Evolutionary conservation across 306 rosid species (phyloP).

Genomic region (Hippophae gyantsensis): DNA sequence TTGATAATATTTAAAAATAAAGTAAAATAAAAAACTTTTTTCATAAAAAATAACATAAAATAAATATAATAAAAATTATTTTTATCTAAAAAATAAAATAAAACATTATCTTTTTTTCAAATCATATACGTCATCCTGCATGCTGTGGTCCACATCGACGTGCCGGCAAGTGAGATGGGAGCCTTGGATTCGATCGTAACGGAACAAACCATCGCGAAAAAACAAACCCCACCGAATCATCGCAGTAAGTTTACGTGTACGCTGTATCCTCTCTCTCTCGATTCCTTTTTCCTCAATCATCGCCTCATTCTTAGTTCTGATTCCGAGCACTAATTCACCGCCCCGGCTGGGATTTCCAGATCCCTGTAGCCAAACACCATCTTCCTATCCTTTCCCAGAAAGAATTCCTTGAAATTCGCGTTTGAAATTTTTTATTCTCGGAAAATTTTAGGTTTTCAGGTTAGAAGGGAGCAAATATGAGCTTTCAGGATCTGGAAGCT

Average conservation of each 20-base stretch:
- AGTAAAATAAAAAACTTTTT: too few relatives aligned
- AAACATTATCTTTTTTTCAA: too few relatives aligned
- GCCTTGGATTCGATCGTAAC: too few relatives aligned
- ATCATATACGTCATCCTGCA: not conserved
- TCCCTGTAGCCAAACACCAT: slow-evolving; percentile 20
- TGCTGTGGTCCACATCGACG: slow-evolving; percentile 30
- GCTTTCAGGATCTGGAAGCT: slow-evolving; percentile 84
- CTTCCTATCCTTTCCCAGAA: not conserved
- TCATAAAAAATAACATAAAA: too few relatives aligned
- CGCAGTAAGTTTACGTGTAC: not conserved
- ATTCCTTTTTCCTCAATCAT: slow-evolving; percentile 13
- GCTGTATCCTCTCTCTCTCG: slow-evolving; percentile 6
- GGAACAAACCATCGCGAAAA: not conserved
- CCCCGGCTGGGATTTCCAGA: slow-evolving; percentile 13
- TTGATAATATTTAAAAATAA: too few relatives aligned
- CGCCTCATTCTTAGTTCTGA: slow-evolving; percentile 22
- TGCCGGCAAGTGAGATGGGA: slow-evolving; percentile 20
- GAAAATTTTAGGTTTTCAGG: slow-evolving; percentile 19
- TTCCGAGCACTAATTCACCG: slow-evolving; percentile 17
- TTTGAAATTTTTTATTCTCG: slow-evolving; percentile 18
- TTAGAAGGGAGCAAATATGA: slow-evolving; percentile 34
- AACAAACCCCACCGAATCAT: slow-evolving; percentile 7
- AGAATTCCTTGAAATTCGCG: slow-evolving; percentile 3
- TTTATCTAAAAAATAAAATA: too few relatives aligned
- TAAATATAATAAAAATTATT: too few relatives aligned